These are phyloP conservation scores for Candida nitratophila DNA, from an alignment of 805 yeast species.

Conservation along the genomic window DNA sequence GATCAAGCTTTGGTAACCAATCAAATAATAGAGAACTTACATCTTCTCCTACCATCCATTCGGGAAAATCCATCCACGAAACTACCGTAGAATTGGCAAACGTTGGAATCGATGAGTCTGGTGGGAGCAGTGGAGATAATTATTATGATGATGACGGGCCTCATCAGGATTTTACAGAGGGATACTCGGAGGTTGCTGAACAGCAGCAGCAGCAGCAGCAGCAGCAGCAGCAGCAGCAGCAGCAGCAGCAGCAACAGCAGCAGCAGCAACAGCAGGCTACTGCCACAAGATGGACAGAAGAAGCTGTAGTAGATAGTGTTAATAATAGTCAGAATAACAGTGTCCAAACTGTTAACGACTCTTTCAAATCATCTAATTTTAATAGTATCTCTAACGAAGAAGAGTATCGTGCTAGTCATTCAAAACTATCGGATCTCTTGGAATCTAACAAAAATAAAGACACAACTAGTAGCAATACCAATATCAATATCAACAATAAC, in stretches of 20 bases:
- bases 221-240: neutral
- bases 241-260: neutral
- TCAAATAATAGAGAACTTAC: neutral
- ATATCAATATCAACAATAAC: neutral
- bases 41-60: constrained; percentile 37
- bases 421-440: neutral
- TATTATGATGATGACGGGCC: neutral
- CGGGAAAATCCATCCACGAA: constrained; percentile 45
- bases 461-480: neutral
- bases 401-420: neutral
- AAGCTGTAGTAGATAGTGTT: neutral
- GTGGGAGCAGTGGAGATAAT: neutral
- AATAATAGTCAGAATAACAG: neutral
- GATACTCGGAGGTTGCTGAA: no score
- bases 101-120: constrained; percentile 36
- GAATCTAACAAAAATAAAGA: neutral
- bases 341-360: neutral
- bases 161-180: neutral
- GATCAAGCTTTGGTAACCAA: neutral
- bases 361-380: neutral
- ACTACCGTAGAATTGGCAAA: constrained; percentile 51
- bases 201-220: neutral
- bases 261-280: constrained; percentile 1
- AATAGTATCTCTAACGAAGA: neutral
- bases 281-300: constrained; percentile 1